A percentile compares a stretch with the other conserved stretches of the same genome.
Conservation (phyloP, 1,139 yeast genomes). For the Eremothecium coryli region DNA sequence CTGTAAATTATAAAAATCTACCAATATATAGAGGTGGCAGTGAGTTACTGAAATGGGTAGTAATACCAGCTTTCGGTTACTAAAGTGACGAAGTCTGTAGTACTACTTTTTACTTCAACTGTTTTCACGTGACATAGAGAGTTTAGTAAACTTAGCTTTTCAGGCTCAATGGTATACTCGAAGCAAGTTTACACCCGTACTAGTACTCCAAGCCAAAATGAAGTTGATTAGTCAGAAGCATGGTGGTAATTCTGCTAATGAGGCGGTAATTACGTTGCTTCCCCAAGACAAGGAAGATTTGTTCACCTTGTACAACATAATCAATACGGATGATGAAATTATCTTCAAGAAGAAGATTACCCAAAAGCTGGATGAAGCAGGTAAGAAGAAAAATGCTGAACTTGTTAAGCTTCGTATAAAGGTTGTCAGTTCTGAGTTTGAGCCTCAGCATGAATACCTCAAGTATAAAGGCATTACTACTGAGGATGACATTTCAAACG, state of each 20-base stretch:
- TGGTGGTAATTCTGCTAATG: slow-evolving; percentile 10
- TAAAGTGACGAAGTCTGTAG: no score
- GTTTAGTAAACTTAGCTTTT: no score
- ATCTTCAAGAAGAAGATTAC: slow-evolving; percentile 46
- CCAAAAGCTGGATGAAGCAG: slow-evolving; percentile 20
- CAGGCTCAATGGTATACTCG: background rate
- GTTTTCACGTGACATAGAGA: no score
- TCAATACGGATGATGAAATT: slow-evolving; percentile 67
- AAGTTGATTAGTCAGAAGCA: slow-evolving; percentile 9
- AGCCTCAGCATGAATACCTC: slow-evolving; percentile 66
- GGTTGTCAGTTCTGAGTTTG: slow-evolving; percentile 70
- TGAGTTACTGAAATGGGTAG: no score
- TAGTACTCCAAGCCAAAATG: slow-evolving; percentile 8
- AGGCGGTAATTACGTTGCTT: slow-evolving; percentile 40
- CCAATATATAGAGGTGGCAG: background rate
- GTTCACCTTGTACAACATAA: slow-evolving; percentile 77
- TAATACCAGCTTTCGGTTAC: no score
- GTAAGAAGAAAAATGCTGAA: slow-evolving; percentile 26
- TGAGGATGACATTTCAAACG: slow-evolving; percentile 42
- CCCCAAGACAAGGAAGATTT: slow-evolving; percentile 91
- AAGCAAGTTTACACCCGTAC: no score
- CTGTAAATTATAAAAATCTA: background rate
- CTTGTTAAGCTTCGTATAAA: slow-evolving; percentile 31
- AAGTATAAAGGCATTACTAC: slow-evolving; percentile 74
- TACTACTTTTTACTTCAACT: no score